phyloP scores from a whole-genome alignment of 2,329 filamentous ascomycete genomes.

The Acarospora socialis region DNA sequence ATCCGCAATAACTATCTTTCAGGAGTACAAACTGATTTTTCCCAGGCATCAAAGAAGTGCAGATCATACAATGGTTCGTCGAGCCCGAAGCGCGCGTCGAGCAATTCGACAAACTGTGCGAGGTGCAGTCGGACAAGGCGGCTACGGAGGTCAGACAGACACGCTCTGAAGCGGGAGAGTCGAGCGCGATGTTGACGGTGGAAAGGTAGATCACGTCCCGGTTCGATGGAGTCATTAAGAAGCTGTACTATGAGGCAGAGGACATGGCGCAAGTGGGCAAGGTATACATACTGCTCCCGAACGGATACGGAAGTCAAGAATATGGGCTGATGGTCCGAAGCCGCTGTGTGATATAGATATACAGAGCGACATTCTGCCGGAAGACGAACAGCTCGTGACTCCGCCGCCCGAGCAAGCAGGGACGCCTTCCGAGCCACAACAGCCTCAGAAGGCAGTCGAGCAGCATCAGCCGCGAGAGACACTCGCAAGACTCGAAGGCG shows the following conservation, averaged over 20 bases:
- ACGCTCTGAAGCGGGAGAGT: not conserved
- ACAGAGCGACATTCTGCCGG: slow-evolving; percentile 55
- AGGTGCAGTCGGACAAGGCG: slow-evolving; percentile 97
- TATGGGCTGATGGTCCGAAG: slow-evolving; percentile 28
- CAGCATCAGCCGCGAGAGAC: not conserved
- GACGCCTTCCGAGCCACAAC: slow-evolving; percentile 8
- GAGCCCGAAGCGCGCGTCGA: slow-evolving; percentile 89
- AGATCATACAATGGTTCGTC: slow-evolving; percentile 99
- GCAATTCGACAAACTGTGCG: slow-evolving; percentile 94
- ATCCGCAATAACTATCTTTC: not conserved
- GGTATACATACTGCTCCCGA: slow-evolving; percentile 21
- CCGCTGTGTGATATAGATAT: slow-evolving; percentile 92
- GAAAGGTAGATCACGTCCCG: slow-evolving; percentile 81
- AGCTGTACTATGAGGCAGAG: slow-evolving; percentile 85
- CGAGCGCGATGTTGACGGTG: slow-evolving; percentile 8
- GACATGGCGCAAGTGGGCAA: slow-evolving; percentile 91
- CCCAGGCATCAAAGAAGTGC: slow-evolving; percentile 88
- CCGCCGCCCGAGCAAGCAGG: slow-evolving; percentile 17
- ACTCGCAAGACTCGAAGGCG: not conserved
- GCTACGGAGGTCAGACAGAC: slow-evolving; percentile 37
- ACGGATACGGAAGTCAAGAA: slow-evolving; percentile 15
- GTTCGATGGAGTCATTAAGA: slow-evolving; percentile 91
- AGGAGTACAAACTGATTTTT: slow-evolving; percentile 12
- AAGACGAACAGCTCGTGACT: slow-evolving; percentile 31
- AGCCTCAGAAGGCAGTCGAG: slow-evolving; percentile 13